Evolutionary conservation across 2,329 filamentous ascomycete genomes (phyloP).

Genomic region (Hansfordia pulvinata): DNA sequence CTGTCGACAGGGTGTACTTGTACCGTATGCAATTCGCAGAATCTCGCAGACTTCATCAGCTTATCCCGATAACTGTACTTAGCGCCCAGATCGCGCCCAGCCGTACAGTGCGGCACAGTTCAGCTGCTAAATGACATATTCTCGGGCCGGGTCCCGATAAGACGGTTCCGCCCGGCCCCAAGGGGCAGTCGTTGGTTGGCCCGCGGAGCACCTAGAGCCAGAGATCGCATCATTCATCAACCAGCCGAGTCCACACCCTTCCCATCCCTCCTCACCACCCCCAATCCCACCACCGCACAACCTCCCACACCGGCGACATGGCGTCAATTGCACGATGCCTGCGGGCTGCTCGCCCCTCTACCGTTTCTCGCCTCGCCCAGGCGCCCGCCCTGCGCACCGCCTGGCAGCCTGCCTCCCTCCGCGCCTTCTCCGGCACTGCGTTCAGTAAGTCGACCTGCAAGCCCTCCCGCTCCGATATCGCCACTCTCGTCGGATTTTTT

Average conservation of each 20-base stretch:
- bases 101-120: no score
- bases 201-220: no score
- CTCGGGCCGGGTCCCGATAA: no score
- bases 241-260: constrained; percentile 2
- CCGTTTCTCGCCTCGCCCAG: constrained; percentile 24
- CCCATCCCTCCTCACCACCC: constrained; percentile 3
- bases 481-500: constrained; percentile 4
- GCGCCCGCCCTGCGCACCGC: constrained; percentile 16
- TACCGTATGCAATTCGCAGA: no score
- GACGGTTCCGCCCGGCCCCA: no score
- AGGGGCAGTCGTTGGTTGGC: no score
- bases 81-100: no score
- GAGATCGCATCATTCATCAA: no score
- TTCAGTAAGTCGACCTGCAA: constrained; percentile 24
- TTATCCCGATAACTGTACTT: no score
- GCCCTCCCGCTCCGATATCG: constrained; percentile 25
- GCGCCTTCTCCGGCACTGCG: constrained; percentile 31
- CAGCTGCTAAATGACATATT: no score
- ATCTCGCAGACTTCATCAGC: no score
- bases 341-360: constrained; percentile 32
- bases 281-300: constrained; percentile 2
- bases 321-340: constrained; percentile 47
- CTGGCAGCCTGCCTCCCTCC: constrained; percentile 23
- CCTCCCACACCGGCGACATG: constrained; percentile 25
- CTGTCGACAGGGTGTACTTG: no score